Percentiles rank a stretch among this genome's conserved stretches.
Conservation (phyloP, 306 rosid genomes). For the Coriaria nepalensis region DNA sequence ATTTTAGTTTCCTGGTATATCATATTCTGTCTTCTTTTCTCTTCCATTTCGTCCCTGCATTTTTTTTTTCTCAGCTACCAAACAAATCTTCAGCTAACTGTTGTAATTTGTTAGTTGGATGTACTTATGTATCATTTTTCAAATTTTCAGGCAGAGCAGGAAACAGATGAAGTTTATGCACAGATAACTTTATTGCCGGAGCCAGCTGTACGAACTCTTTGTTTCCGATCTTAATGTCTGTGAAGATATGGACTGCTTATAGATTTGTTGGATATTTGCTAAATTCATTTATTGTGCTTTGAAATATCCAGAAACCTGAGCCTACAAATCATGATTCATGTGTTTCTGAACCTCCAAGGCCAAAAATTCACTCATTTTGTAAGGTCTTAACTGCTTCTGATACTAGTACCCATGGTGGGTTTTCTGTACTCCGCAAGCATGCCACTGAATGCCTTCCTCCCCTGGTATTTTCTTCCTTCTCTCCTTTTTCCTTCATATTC, state of each 20-base stretch:
- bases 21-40: background rate
- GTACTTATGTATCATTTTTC: slow-evolving; percentile 5
- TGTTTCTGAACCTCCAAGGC: slow-evolving; percentile 28
- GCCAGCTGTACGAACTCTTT: slow-evolving; percentile 38
- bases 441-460: slow-evolving; percentile 92
- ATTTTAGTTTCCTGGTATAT: background rate
- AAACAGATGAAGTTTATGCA: slow-evolving; percentile 83
- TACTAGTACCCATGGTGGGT: slow-evolving; percentile 97
- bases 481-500: background rate
- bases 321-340: slow-evolving; percentile 43
- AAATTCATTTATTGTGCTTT: slow-evolving; percentile 17
- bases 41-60: slow-evolving; percentile 4
- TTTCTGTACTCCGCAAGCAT: slow-evolving; percentile 84
- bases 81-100: background rate
- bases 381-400: slow-evolving; percentile 89
- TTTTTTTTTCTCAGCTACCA: slow-evolving; percentile 4
- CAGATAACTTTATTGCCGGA: slow-evolving; percentile 75
- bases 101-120: slow-evolving; percentile 5
- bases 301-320: slow-evolving; percentile 42
- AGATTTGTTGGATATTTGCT: background rate
- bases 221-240: slow-evolving; percentile 12
- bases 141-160: slow-evolving; percentile 70
- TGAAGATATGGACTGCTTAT: background rate
- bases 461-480: slow-evolving; percentile 33
- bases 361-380: slow-evolving; percentile 48